Evolutionary conservation across 2,329 filamentous ascomycete species (phyloP).

Genomic region (Phialophora expanda): DNA sequence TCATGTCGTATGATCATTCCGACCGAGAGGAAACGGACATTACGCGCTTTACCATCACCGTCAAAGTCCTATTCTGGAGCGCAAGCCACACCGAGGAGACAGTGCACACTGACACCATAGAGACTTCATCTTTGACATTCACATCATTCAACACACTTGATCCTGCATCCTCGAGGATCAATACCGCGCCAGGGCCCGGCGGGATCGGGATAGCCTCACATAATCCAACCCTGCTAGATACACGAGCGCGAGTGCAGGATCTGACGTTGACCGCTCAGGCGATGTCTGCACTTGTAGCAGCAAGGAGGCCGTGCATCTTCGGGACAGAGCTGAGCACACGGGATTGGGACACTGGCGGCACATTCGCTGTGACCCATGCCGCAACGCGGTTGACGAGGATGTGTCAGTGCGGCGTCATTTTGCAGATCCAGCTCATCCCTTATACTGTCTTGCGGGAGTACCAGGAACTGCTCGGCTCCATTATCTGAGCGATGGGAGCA

Average conservation of each 20-base stretch:
- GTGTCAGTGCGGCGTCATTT: not conserved
- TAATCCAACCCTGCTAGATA: not conserved
- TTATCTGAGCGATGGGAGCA: not conserved
- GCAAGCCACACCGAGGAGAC: not conserved
- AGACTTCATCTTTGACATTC: not conserved
- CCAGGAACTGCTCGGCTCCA: not conserved
- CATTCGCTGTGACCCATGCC: not conserved
- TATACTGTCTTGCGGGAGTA: not conserved
- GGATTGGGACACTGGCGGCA: not conserved
- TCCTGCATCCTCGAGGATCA: not conserved
- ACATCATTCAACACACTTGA: not conserved
- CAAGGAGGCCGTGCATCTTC: not conserved
- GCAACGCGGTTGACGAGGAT: not conserved
- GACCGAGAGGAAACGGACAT: not conserved
- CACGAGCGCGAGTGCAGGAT: not conserved
- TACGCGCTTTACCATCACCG: not conserved
- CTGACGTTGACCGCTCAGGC: not conserved
- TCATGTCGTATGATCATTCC: not conserved
- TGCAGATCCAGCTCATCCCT: not conserved
- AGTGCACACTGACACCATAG: not conserved
- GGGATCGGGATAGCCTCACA: not conserved
- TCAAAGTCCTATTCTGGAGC: not conserved
- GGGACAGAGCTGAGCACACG: not conserved
- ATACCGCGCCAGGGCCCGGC: not conserved
- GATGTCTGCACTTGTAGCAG: not conserved